A percentile compares a stretch with the other conserved stretches of the same genome.
Evolutionary conservation across 2,329 filamentous ascomycete species (phyloP).

Genomic region (Claviceps quebecensis): DNA sequence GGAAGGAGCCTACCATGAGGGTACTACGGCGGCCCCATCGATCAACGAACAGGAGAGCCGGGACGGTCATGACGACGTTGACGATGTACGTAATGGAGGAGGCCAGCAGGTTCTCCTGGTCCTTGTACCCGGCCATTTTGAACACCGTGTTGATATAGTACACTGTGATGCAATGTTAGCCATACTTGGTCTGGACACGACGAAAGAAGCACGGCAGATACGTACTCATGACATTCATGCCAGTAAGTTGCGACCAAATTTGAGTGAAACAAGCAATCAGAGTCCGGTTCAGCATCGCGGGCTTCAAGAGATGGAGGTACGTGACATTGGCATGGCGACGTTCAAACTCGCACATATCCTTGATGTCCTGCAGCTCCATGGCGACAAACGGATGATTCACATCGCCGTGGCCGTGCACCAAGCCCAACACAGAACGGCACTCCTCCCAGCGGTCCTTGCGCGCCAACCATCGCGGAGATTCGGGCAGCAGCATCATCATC

Average conservation of each 20-base stretch:
- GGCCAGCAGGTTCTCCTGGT: slow-evolving; percentile 37
- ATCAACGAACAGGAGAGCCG: slow-evolving; percentile 62
- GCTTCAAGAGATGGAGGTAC: slow-evolving; percentile 58
- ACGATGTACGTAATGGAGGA: slow-evolving; percentile 52
- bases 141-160: slow-evolving; percentile 44
- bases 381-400: slow-evolving; percentile 49
- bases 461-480: slow-evolving; percentile 52
- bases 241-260: slow-evolving; percentile 42
- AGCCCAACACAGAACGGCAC: slow-evolving; percentile 34
- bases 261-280: slow-evolving; percentile 37
- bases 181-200: too few species aligned
- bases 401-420: slow-evolving; percentile 55
- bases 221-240: slow-evolving; percentile 45
- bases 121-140: slow-evolving; percentile 24
- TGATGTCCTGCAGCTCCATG: slow-evolving; percentile 58
- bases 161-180: slow-evolving; percentile 22
- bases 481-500: slow-evolving; percentile 45
- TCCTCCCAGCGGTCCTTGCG: slow-evolving; percentile 46
- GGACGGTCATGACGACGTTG: slow-evolving; percentile 67
- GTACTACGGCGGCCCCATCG: slow-evolving; percentile 59
- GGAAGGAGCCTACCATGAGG: slow-evolving; percentile 49
- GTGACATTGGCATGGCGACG: slow-evolving; percentile 52
- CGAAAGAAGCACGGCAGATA: neutral
- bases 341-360: slow-evolving; percentile 61
- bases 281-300: slow-evolving; percentile 45